These are phyloP conservation scores for Populus tremula DNA, from an alignment of 345 rosid genomes.

Conservation along the genomic window DNA sequence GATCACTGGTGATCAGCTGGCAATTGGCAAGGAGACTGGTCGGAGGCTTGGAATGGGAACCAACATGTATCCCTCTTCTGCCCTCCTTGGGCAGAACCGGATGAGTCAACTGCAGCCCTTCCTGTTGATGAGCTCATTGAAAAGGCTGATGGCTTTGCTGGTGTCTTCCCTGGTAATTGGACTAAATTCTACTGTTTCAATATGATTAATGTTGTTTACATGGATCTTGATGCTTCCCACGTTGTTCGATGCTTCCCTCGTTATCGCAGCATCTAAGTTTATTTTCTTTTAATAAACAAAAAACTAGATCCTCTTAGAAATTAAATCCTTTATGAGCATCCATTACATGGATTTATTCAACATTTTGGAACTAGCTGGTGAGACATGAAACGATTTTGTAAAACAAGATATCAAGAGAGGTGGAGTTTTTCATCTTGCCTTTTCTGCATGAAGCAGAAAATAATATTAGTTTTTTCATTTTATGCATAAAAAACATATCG, in stretches of 20 bases:
- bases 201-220: background rate
- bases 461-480: background rate
- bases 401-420: background rate
- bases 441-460: background rate
- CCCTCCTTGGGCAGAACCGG: constrained; percentile 69
- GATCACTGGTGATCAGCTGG: constrained; percentile 95
- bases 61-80: constrained; percentile 94
- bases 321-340: background rate
- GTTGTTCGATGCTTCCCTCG: background rate
- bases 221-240: background rate
- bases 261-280: background rate
- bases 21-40: constrained; percentile 90
- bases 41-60: constrained; percentile 97
- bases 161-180: constrained; percentile 79
- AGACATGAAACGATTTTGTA: background rate
- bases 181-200: background rate
- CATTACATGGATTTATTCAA: background rate
- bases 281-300: no score
- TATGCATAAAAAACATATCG: background rate
- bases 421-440: background rate
- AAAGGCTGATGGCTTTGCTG: constrained; percentile 95
- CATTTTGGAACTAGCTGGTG: background rate
- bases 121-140: constrained; percentile 86
- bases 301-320: background rate
- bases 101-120: constrained; percentile 44